Conservation (phyloP, 208 protist genomes). For the Angomonas ambiguus region DNA sequence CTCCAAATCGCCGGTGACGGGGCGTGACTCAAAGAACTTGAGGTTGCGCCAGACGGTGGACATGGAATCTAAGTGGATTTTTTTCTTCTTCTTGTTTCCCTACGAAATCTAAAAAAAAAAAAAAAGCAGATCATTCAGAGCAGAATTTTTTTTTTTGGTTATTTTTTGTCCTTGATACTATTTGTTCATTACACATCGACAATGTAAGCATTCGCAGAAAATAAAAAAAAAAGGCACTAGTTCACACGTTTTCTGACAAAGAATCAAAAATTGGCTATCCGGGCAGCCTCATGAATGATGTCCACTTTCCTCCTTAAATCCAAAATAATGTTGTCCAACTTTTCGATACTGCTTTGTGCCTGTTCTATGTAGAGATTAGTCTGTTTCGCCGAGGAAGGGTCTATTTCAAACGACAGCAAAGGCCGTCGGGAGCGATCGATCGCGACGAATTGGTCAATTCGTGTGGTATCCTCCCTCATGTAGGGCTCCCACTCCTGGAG, state of each 20-base stretch:
- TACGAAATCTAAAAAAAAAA: background rate
- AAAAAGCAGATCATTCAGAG: background rate
- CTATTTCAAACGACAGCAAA: slow-evolving; percentile 35
- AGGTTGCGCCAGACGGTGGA: slow-evolving; percentile 44
- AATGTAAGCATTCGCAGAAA: too few relatives aligned
- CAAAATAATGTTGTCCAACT: slow-evolving; percentile 17
- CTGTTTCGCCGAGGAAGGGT: slow-evolving; percentile 35
- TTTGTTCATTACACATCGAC: too few relatives aligned
- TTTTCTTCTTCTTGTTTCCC: slow-evolving; percentile 1
- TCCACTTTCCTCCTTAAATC: background rate
- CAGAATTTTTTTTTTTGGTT: too few relatives aligned
- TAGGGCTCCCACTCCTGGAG: slow-evolving; percentile 43
- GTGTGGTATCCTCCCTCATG: slow-evolving; percentile 38
- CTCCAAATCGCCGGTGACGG: slow-evolving; percentile 17
- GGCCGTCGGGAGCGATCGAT: background rate
- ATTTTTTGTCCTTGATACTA: too few relatives aligned
- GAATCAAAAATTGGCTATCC: background rate
- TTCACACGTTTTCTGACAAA: background rate
- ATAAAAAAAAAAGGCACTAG: background rate
- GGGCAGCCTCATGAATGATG: background rate
- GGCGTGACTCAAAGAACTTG: slow-evolving; percentile 63
- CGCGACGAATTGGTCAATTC: slow-evolving; percentile 18
- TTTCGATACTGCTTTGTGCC: slow-evolving; percentile 59
- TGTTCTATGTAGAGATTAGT: slow-evolving; percentile 44
- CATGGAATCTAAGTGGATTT: background rate